A percentile compares a stretch with the other conserved stretches of the same genome.
Conservation (phyloP, 2,329 filamentous ascomycete genomes). For the Pyrenochaeta sp. region DNA sequence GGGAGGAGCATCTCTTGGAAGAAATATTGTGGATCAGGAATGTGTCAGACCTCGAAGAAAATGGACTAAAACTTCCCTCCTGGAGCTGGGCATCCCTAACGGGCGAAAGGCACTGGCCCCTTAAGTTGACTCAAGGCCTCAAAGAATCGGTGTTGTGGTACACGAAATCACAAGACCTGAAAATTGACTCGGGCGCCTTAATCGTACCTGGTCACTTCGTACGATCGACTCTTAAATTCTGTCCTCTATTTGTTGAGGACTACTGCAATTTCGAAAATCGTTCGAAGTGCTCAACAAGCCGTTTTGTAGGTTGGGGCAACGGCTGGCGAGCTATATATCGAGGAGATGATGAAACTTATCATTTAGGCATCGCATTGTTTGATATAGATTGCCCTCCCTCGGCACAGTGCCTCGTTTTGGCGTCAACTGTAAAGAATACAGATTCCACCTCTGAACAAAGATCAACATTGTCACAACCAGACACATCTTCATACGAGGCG, state of each 20-base stretch:
- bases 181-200: neutral
- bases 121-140: too few species aligned
- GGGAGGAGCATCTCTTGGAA: neutral
- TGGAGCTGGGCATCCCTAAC: slow-evolving; percentile 6
- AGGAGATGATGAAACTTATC: neutral
- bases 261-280: too few species aligned
- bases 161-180: neutral
- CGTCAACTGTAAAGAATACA: neutral
- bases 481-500: too few species aligned
- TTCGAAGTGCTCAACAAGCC: neutral
- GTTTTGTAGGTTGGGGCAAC: neutral
- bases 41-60: neutral
- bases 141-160: neutral
- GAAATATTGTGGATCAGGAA: slow-evolving; percentile 4
- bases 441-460: too few species aligned
- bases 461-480: too few species aligned
- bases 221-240: too few species aligned
- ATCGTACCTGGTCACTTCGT: too few species aligned
- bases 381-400: neutral
- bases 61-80: neutral
- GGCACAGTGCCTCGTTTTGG: neutral
- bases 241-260: too few species aligned
- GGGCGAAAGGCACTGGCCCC: neutral
- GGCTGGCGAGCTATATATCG: too few species aligned
- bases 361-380: neutral